Evolutionary conservation across 2,329 filamentous ascomycete genomes (phyloP).

Genomic region (Aspergillus flavus): DNA sequence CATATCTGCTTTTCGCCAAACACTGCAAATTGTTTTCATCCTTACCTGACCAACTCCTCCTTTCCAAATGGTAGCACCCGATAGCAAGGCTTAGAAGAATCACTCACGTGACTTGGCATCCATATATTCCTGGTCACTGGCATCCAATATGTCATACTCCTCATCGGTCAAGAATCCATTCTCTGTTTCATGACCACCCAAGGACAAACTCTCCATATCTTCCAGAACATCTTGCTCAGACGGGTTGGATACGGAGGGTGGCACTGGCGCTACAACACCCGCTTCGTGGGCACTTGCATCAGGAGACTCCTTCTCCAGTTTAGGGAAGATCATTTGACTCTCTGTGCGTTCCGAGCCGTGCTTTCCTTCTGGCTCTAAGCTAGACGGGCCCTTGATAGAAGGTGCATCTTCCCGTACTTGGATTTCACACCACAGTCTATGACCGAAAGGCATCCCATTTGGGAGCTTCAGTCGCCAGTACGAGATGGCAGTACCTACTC

Average conservation of each 20-base stretch:
- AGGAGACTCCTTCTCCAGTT: constrained; percentile 91
- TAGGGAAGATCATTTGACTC: constrained; percentile 94
- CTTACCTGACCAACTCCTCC: constrained; percentile 3
- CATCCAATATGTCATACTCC: constrained; percentile 96
- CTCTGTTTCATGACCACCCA: constrained; percentile 51
- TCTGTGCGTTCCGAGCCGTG: constrained; percentile 42
- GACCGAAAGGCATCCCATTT: constrained; percentile 81
- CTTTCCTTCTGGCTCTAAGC: constrained; percentile 29
- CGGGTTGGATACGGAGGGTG: constrained; percentile 44
- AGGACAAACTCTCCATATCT: constrained; percentile 61
- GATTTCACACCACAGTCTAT: constrained; percentile 94
- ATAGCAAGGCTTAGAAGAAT: background rate
- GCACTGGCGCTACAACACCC: constrained; percentile 31
- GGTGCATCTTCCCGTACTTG: constrained; percentile 55
- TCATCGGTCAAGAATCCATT: constrained; percentile 92
- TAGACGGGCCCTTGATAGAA: constrained; percentile 13
- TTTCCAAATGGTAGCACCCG: background rate
- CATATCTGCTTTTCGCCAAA: background rate
- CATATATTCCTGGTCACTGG: constrained; percentile 82
- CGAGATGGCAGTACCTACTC: constrained; percentile 79
- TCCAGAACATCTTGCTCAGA: constrained; percentile 55
- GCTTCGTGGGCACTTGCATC: constrained; percentile 73
- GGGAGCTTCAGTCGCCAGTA: constrained; percentile 93
- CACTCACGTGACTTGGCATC: constrained; percentile 43
- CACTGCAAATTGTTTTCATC: background rate